Evolutionary conservation across 2,329 filamentous ascomycete species (phyloP).

Genomic region (Keithomyces neogunnii): DNA sequence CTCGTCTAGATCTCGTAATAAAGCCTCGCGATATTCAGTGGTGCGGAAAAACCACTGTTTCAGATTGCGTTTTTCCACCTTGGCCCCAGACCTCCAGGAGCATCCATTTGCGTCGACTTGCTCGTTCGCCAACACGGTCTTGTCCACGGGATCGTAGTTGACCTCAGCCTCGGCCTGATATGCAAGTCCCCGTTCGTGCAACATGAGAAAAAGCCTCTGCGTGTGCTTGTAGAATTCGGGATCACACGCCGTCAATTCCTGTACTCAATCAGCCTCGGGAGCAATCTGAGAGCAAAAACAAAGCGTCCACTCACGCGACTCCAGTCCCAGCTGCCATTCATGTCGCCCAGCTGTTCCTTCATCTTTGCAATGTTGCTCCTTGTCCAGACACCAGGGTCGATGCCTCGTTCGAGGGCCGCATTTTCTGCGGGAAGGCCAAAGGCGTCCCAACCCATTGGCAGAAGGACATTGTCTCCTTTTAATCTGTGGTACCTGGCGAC

Average conservation of each 20-base stretch:
- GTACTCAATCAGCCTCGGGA: slow-evolving; percentile 2
- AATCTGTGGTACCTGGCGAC: slow-evolving; percentile 68
- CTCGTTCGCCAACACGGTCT: slow-evolving; percentile 85
- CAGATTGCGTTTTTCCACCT: slow-evolving; percentile 68
- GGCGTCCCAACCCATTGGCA: slow-evolving; percentile 94
- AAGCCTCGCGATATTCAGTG: slow-evolving; percentile 64
- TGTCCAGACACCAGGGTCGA: slow-evolving; percentile 74
- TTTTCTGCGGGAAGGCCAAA: slow-evolving; percentile 90
- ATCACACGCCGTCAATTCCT: slow-evolving; percentile 81
- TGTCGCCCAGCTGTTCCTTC: slow-evolving; percentile 70
- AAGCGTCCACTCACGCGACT: slow-evolving; percentile 50
- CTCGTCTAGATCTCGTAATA: slow-evolving; percentile 62
- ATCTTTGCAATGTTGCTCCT: slow-evolving; percentile 71
- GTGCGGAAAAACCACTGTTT: slow-evolving; percentile 91
- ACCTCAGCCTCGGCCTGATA: slow-evolving; percentile 79
- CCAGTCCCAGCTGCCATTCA: slow-evolving; percentile 84
- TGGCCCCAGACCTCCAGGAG: slow-evolving; percentile 81
- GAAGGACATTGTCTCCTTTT: slow-evolving; percentile 64
- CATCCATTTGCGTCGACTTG: slow-evolving; percentile 80
- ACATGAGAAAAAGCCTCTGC: slow-evolving; percentile 72
- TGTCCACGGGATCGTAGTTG: slow-evolving; percentile 85
- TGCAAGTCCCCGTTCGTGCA: slow-evolving; percentile 66
- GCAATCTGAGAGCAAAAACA: background rate
- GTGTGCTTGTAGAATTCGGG: slow-evolving; percentile 85
- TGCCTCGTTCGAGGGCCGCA: slow-evolving; percentile 74